Percentiles rank a stretch among this genome's conserved stretches.
Conservation (phyloP, 2,329 filamentous ascomycete species). For the Neofusicoccum cordaticola region DNA sequence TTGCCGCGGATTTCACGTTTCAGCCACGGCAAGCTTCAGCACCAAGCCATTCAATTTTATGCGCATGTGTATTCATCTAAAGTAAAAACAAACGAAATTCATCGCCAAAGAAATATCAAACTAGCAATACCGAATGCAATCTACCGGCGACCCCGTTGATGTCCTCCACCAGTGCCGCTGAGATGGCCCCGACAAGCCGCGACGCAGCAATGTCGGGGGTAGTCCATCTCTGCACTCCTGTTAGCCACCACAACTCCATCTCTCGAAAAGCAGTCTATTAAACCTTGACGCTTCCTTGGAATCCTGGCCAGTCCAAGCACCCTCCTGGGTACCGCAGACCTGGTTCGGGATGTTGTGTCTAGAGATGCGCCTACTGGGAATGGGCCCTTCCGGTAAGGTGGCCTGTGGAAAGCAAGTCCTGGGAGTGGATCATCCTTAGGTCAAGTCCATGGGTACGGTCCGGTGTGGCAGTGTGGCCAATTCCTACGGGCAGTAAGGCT, state of each 20-base stretch:
- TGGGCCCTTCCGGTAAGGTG: neutral
- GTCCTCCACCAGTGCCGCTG: slow-evolving; percentile 2
- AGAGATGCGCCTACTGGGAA: neutral
- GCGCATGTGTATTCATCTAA: neutral
- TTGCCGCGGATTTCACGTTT: too few species aligned
- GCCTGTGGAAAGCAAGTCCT: slow-evolving; percentile 9
- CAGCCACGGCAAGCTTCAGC: too few species aligned
- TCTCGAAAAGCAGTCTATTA: neutral
- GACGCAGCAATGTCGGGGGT: slow-evolving; percentile 5
- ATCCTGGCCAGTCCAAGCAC: neutral
- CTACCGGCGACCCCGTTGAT: neutral
- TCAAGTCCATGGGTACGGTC: slow-evolving; percentile 4
- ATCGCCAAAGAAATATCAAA: neutral
- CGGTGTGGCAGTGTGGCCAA: slow-evolving; percentile 7
- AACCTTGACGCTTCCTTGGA: neutral
- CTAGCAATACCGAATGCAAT: neutral
- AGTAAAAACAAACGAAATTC: neutral
- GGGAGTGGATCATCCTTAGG: neutral
- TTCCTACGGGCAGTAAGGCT: slow-evolving; percentile 8
- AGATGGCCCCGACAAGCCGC: slow-evolving; percentile 13
- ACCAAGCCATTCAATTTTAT: neutral
- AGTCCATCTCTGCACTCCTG: slow-evolving; percentile 1
- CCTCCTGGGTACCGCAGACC: neutral
- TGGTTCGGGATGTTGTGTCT: neutral
- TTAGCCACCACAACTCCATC: neutral